A percentile compares a stretch with the other conserved stretches of the same genome.
These are phyloP conservation scores for Panaeolus papilionaceus DNA, from an alignment of 768 basidiomycete genomes.

Conservation along the genomic window DNA sequence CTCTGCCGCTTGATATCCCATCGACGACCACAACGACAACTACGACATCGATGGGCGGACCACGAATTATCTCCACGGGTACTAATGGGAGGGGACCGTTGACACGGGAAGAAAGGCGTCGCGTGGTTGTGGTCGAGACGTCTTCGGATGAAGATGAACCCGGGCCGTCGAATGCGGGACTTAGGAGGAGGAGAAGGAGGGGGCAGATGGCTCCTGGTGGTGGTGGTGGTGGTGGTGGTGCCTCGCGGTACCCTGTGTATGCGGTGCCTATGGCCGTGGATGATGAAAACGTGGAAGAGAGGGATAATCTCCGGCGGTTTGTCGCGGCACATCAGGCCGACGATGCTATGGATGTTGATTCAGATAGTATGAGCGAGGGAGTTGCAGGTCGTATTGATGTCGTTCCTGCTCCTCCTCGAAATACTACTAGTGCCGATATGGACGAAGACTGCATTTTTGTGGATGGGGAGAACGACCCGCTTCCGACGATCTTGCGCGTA, in stretches of 20 bases:
- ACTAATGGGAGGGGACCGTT: neutral
- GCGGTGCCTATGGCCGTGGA: neutral
- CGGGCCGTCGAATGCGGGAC: constrained; percentile 43
- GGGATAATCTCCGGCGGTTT: neutral
- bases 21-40: constrained; percentile 36
- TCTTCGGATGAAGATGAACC: neutral
- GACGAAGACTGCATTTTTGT: constrained; percentile 21
- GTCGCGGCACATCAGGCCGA: neutral
- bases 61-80: constrained; percentile 60
- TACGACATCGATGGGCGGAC: constrained; percentile 73
- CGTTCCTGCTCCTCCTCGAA: neutral
- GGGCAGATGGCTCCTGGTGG: neutral
- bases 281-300: neutral
- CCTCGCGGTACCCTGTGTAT: neutral
- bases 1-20: constrained; percentile 26
- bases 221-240: neutral
- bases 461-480: constrained; percentile 8
- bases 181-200: neutral
- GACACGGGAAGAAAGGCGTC: neutral
- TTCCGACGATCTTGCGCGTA: neutral
- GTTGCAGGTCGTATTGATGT: neutral
- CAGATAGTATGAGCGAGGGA: neutral
- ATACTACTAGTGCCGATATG: neutral
- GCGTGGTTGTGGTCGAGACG: neutral
- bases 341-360: constrained; percentile 1